Conservation (phyloP, 345 rosid species). For the Citrus inodora region DNA sequence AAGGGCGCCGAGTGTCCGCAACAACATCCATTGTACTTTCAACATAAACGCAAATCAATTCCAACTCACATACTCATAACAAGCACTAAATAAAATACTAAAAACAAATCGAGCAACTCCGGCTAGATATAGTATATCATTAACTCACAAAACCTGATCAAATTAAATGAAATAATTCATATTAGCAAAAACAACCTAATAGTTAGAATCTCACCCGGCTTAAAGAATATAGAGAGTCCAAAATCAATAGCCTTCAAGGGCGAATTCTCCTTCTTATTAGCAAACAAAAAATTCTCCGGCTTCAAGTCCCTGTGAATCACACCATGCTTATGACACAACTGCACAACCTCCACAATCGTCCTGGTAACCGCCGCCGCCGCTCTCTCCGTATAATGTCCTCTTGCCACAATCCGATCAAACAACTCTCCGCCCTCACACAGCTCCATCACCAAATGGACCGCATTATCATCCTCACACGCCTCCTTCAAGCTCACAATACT, state of each 20-base stretch:
- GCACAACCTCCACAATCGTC: constrained; percentile 95
- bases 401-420: constrained; percentile 97
- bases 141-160: neutral
- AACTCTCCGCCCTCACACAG: constrained; percentile 99
- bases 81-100: neutral
- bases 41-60: neutral
- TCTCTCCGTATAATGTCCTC: constrained; percentile 98
- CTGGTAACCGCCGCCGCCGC: constrained; percentile 91
- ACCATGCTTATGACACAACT: constrained; percentile 92
- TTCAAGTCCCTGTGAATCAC: constrained; percentile 98
- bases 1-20: neutral
- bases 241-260: constrained; percentile 98
- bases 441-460: constrained; percentile 99
- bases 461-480: constrained; percentile 95
- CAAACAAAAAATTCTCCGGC: constrained; percentile 97
- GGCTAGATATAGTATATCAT: neutral
- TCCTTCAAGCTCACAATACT: constrained; percentile 90
- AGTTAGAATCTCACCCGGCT: constrained; percentile 64
- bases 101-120: neutral
- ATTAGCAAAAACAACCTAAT: neutral
- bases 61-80: neutral
- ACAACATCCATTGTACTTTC: neutral
- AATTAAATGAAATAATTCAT: neutral
- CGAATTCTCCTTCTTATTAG: constrained; percentile 98
- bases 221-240: constrained; percentile 96